Evolutionary conservation across 2,329 filamentous ascomycete species (phyloP), one percentile per base, ranked within the genome.

Genomic region (Aspergillus persii): DNA sequence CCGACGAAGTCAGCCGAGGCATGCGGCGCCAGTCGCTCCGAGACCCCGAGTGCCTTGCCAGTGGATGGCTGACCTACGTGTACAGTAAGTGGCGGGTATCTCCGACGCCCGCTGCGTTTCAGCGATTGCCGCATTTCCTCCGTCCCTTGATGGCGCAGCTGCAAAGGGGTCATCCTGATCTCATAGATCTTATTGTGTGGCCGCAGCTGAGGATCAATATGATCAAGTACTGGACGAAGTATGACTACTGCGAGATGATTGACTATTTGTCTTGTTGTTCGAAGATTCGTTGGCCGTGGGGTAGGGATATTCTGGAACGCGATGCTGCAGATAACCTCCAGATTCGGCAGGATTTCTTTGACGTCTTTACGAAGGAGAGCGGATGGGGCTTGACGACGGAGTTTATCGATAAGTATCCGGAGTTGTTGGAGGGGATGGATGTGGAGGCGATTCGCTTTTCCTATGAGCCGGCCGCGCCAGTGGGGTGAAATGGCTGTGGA

Each of bases 341-440:
- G 12, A 53, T 61, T 11, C 11, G 53, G 5, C 26, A 12, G 47
- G 53, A 55, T 2, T 63, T 61, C 31, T 50, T 53, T 9, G 53
- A 61, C 8, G 47, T 53, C 2, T 63, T 63, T 53, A 57, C 26
- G 3, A n/a, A 26, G 3, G 56, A 50, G 23, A 48, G 47, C 39
- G 61, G 61, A n/a, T 63, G 61, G 58, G 61, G 61, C 3, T 23
- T 63, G 23, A 63, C 61, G 30, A 39, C 52, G 11, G 61, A 63
- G 33, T 63, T 63, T 29, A 59, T 63, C n/a, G 53, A 61, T 4
- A 50, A 51, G 31, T 61, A 58, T 36, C 61, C 61, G 3, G 56
- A 58, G 31, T 41, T 59, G 26, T 11, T 63, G 26, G 49, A 50
- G 47, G 59, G 53, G 3, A 52, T 61, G 52, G 56, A 61, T 53